Evolutionary conservation across 768 basidiomycete genomes (phyloP), one percentile per base, ranked within the genome.

Genomic region (Terana coerulea): DNA sequence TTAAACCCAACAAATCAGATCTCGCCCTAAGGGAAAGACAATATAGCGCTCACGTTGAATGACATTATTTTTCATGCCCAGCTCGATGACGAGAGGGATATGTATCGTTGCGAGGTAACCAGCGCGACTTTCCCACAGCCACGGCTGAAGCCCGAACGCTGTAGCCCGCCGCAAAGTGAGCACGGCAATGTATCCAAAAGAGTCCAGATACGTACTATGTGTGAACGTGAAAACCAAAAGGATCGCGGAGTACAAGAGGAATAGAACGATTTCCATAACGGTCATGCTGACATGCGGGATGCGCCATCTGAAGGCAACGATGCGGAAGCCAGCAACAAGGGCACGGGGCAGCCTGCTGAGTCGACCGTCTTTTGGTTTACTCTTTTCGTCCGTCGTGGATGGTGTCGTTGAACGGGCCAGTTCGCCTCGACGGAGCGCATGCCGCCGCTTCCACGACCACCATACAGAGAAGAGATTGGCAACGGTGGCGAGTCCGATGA

Each of bases 11-110:
- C 14, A n/a, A 21, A n/a, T n/a, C n/a, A n/a, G n/a, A n/a, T n/a
- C 24, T 53, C 25, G 39, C n/a, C n/a, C n/a, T n/a, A n/a, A 28
- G 8, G 10, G 25, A 36, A 15, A 21, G 15, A 40, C 25, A 11
- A 50, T 10, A n/a, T 5, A 49, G 6, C 12, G 36, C 45, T 26
- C 53, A 62, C 59, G 74, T 73, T 72, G 26, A 75, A 79, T 52
- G 28, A 77, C 53, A 52, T 78, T 80, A 60, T 81, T 81, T 65
- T 80, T 81, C 33, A 72, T 72, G 1, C 77, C 75, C 5, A 81
- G 67, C 9, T 73, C 73, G 4, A 80, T 73, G 36, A 80, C 69
- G 35, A 80, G 67, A 6, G 78, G 74, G 3, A 79, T 62, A 57
- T 81, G 75, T 25, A 62, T 66, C n/a, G 74, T 68, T 1, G 72